Base-by-base conservation (phyloP, 192 early-diverging fungal species). In the Coemansia sp. region DNA sequence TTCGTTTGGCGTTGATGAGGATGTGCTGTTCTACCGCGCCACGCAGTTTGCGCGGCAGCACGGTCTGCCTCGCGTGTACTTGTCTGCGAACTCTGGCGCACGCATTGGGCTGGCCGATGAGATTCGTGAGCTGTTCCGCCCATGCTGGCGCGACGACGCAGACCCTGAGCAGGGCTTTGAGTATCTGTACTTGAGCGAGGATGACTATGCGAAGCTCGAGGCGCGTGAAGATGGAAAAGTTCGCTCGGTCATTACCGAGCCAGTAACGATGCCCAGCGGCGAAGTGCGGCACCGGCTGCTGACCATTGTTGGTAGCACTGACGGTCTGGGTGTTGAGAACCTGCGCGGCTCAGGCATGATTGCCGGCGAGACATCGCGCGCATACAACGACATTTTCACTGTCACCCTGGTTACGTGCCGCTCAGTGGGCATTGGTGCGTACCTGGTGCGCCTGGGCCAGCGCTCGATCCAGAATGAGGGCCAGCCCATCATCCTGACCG, bases 351-450 rank as follows among this genome's bases (percentile, higher is more conserved):
- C 90, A 21, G 97, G 94, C 54, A 85, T 94, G 87, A 99, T 99
- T 90, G 97, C 97, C 29, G 95, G 97, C 53, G 95, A 89, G 52
- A 98, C 97, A 12, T 90, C 92, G 38, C 87, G 88, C 57, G 97
- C 97, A 5, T 99, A 99, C 79, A 88, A 94, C 39, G 97, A 99
- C 60, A 98, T 98, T 70, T 99, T 99, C 73, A 99, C 97, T 4
- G 80, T 92, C 15, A 97, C 97, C 4, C 76, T 99, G 53, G 97
- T 99, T 32, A 97, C 97, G 1, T 97, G 95, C 75, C 90, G 97
- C 51, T 96, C 94, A 49, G 97, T 99, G 38, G 97, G 95, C 84
- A 99, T 99, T 67, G 95, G 95, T 63, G 97, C 97, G 25, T 99
- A 99, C 82, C 85, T 98, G 58, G 97, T 99, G 59, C 93, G 97